These are phyloP conservation scores for Linnemannia schmuckeri DNA, from an alignment of 192 early-diverging fungal species.

Conservation along the genomic window DNA sequence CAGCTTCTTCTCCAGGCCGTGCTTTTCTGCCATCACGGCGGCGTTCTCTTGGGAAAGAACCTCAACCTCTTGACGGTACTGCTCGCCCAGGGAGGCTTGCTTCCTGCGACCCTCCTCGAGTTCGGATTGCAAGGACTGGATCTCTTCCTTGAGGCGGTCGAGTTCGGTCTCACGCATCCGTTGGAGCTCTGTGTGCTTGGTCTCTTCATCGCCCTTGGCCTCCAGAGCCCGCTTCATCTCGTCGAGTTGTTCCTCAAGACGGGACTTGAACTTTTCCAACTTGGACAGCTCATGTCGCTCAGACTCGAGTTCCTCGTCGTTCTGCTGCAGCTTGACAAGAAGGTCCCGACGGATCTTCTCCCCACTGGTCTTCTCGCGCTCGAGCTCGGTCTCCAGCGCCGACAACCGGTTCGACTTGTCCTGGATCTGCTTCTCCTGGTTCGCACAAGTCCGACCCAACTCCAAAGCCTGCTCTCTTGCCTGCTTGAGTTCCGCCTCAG, in stretches of 20 bases:
- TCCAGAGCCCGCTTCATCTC: conserved; percentile 65
- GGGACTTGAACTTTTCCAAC: conserved; percentile 52
- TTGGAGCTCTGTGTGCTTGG: conserved; percentile 68
- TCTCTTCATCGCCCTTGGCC: conserved; percentile 72
- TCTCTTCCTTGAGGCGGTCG: conserved; percentile 64
- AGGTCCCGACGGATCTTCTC: conserved; percentile 42
- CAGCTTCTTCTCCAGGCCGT: conserved; percentile 45
- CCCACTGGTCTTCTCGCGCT: conserved; percentile 40
- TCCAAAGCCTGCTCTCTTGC: conserved; percentile 44
- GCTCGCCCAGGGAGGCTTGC: conserved; percentile 59
- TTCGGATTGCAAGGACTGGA: conserved; percentile 58
- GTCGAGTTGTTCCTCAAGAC: conserved; percentile 64
- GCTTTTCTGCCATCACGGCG: conserved; percentile 22
- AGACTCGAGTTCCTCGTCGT: conserved; percentile 45
- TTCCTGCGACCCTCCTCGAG: conserved; percentile 67
- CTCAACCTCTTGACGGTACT: conserved; percentile 66
- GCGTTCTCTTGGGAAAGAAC: conserved; percentile 58
- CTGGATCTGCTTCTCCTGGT: conserved; percentile 55
- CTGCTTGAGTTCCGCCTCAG: conserved; percentile 50
- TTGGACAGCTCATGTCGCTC: conserved; percentile 40
- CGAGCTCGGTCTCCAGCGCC: conserved; percentile 38
- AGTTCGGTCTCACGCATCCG: conserved; percentile 72
- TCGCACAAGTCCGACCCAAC: conserved; percentile 45
- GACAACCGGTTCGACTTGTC: conserved; percentile 43
- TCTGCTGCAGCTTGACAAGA: conserved; percentile 48